Base-by-base conservation (phyloP, 1,284 basidiomycete genomes). In the Microbotryum violaceum region DNA sequence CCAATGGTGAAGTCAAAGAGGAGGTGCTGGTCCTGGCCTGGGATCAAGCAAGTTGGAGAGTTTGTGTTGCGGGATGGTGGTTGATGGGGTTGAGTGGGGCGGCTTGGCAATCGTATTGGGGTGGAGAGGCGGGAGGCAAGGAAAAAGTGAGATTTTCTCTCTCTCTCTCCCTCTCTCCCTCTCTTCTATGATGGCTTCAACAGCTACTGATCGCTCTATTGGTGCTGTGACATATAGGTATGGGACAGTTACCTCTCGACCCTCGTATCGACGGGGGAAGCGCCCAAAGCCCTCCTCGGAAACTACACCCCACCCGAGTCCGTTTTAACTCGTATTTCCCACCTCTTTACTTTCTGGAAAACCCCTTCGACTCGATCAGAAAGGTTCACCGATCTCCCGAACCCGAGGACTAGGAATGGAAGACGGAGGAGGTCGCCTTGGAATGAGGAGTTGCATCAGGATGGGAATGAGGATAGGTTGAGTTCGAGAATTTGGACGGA, bases 1-100 rank as follows among this genome's bases (percentile, higher is more conserved):
- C 81, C 0, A 72, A 76, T 31, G 79, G 79, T 10, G 70, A 78
- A 31, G 77, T 79, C 20, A 60, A 78, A 18, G 71, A 84, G 0
- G 64, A 63, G 14, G 66, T 53, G 7, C 54, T 65, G 8, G 66
- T 70, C 0, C 64, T 72, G 2, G 50, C 53, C 1, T 65, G 63
- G 62, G 2, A 2, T 1, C 25, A 1, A 0, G 18, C 31, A 12
- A 18, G 45, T 7, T 60, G 18, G 12, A 64, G 64, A 33, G 58
- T 61, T 2, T 29, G 66, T 42, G 18, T 67, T 27, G 64, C 69
- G 4, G 67, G 55, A 0, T 67, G 69, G 61, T 59, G 62, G 59
- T 21, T 65, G 5, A 9, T 56, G 23, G 29, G 45, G 1, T 18
- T 54, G 6, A 27, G 14, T 10, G 37, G 55, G 7, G 46, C 44